Percentiles rank a stretch among this genome's conserved stretches.
Conservation (phyloP, 192 early-diverging fungal genomes). For the Lobosporangium transversale region DNA sequence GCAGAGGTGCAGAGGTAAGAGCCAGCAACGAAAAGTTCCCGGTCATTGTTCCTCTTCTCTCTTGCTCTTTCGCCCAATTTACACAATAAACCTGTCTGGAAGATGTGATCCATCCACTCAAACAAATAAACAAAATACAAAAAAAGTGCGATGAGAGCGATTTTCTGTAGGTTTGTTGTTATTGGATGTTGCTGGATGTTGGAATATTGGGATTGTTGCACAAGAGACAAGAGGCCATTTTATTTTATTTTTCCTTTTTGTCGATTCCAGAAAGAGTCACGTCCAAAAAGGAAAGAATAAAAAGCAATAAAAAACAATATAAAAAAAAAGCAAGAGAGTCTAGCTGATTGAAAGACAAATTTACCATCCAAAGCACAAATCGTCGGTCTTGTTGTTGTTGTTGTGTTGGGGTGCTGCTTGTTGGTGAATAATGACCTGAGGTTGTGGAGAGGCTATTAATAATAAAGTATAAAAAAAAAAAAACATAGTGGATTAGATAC, state of each 20-base stretch:
- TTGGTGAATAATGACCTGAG: slow-evolving; percentile 23
- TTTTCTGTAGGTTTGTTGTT: background rate
- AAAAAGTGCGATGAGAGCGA: background rate
- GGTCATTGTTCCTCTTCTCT: too few species aligned
- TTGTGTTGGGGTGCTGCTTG: slow-evolving; percentile 2
- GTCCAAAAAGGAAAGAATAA: background rate
- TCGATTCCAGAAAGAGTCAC: background rate
- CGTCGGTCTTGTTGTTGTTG: slow-evolving; percentile 14
- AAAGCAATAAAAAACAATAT: background rate
- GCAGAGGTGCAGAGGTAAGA: too few species aligned
- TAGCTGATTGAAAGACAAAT: background rate
- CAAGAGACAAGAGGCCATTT: background rate
- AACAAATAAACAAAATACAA: too few species aligned
- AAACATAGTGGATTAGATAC: background rate
- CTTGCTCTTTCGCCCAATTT: too few species aligned
- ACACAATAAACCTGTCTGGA: too few species aligned
- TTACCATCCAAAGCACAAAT: slow-evolving; percentile 43
- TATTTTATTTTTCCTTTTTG: background rate
- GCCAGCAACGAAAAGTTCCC: too few species aligned
- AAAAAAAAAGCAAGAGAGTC: background rate
- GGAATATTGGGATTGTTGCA: background rate
- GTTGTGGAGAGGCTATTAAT: slow-evolving; percentile 13
- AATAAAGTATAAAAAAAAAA: background rate
- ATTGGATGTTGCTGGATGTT: background rate
- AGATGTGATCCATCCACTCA: too few species aligned